These are phyloP conservation scores for Pseudogymnoascus destructans DNA, from an alignment of 2,329 filamentous ascomycete genomes.

Conservation along the genomic window DNA sequence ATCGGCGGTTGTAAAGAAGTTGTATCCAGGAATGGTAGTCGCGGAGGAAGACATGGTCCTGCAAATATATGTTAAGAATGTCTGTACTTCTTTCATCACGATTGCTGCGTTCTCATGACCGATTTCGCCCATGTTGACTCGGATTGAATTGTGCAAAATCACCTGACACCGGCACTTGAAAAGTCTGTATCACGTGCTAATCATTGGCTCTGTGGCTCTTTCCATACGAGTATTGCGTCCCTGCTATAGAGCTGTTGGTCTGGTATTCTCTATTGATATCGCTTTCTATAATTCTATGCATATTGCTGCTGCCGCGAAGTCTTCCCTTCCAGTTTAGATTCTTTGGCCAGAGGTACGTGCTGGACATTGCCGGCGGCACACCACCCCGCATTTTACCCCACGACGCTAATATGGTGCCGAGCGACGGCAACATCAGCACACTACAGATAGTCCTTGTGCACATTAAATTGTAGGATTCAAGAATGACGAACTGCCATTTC, in stretches of 20 bases:
- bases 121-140: neutral
- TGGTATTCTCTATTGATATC: neutral
- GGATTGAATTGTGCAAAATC: neutral
- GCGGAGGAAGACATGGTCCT: neutral
- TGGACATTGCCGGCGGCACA: neutral
- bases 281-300: neutral
- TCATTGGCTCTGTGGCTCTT: neutral
- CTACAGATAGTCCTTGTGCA: neutral
- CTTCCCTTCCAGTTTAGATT: neutral
- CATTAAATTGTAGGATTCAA: neutral
- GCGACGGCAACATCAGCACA: neutral
- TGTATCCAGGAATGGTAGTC: neutral
- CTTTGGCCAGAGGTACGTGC: neutral
- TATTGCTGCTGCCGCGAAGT: neutral
- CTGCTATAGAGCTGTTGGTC: neutral
- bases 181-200: neutral
- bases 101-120: neutral
- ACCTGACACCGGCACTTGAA: neutral
- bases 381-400: neutral
- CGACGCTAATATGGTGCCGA: neutral
- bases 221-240: neutral
- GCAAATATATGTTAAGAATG: neutral
- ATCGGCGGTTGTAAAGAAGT: neutral
- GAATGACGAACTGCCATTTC: neutral
- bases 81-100: neutral